These are phyloP conservation scores for Rhodotorula sp. DNA, from an alignment of 1,284 basidiomycete genomes.

Conservation along the genomic window DNA sequence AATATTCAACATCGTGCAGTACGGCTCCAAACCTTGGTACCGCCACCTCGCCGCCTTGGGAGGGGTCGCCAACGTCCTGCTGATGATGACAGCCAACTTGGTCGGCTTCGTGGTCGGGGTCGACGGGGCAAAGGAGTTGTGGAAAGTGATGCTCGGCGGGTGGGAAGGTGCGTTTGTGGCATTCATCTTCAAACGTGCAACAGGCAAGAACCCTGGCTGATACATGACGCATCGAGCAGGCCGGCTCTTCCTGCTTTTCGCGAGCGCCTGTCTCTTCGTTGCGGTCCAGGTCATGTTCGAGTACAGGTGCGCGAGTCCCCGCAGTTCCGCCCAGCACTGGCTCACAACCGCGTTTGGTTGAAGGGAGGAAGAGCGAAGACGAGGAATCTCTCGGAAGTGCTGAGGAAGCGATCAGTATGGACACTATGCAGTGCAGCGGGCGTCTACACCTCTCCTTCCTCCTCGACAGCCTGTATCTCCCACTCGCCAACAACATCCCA, in stretches of 20 bases:
- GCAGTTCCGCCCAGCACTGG: too few relatives aligned
- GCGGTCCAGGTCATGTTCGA: constrained; percentile 93
- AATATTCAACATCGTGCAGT: constrained; percentile 55
- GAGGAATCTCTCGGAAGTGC: constrained; percentile 63
- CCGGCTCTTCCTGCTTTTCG: constrained; percentile 63
- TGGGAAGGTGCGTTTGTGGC: constrained; percentile 58
- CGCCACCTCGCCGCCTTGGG: constrained; percentile 81
- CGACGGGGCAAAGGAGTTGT: constrained; percentile 75
- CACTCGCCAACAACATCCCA: constrained; percentile 90
- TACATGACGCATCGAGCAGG: constrained; percentile 53
- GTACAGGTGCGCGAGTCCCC: constrained; percentile 58
- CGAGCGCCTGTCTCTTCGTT: constrained; percentile 70
- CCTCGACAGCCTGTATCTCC: constrained; percentile 62
- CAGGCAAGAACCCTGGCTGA: neutral
- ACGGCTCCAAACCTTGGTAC: constrained; percentile 70
- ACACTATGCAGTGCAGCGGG: neutral
- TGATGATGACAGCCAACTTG: constrained; percentile 92
- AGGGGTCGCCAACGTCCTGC: constrained; percentile 77
- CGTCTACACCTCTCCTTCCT: constrained; percentile 23
- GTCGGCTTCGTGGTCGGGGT: constrained; percentile 92
- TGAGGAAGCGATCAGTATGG: neutral
- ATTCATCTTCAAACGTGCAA: neutral
- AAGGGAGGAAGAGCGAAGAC: constrained; percentile 60
- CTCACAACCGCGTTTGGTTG: neutral
- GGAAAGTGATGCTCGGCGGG: constrained; percentile 64